Base-by-base conservation (phyloP, 164 flowering plant species). In the Umbilicus rupestris region DNA sequence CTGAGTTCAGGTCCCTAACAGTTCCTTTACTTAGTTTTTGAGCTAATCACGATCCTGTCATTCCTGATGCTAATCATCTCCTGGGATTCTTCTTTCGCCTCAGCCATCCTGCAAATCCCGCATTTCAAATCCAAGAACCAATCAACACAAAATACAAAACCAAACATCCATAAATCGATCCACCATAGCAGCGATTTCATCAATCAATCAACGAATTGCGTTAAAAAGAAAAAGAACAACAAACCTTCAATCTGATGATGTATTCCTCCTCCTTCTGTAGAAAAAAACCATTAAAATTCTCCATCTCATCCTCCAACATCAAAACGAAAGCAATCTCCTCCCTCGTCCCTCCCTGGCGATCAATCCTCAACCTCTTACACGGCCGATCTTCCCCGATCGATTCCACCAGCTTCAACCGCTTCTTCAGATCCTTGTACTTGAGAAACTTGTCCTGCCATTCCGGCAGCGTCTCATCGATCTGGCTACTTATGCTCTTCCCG, bases 371-470 rank as follows among this genome's bases (percentile, higher is more conserved):
- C 20, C 82, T 69, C 67, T 83, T 83, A 14, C 12, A 41, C 8
- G 77, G 72, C 69, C 85, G 64, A 8, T 68, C 79, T 17, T 66
- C 80, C 17, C 74, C 28, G 8, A 20, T 75, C 4, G 88, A 81
- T 35, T 75, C 84, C 17, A 90, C 78, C 22, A 69, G 73, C 74
- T 88, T 90, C 76, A 93, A 69, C 64, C 31, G 70, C 80, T 87
- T 87, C 85, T 93, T 93, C 70, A 93, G 77, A 10, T 87, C 91
- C 75, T 93, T 93, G 79, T 93, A 93, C 5, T 92, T 86, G 17
- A 93, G 72, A 68, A 89, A 90, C 81, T 87, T 86, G 74, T 93
- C 98, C 60, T 90, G 78, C 98, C 98, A 93, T 58, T 90, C 96
- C 0, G 98, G 98, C 68, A 89, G 78, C 5, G 97, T 89, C 67